Conservation (phyloP, 1,284 basidiomycete species). For the Schizophyllum commune region DNA sequence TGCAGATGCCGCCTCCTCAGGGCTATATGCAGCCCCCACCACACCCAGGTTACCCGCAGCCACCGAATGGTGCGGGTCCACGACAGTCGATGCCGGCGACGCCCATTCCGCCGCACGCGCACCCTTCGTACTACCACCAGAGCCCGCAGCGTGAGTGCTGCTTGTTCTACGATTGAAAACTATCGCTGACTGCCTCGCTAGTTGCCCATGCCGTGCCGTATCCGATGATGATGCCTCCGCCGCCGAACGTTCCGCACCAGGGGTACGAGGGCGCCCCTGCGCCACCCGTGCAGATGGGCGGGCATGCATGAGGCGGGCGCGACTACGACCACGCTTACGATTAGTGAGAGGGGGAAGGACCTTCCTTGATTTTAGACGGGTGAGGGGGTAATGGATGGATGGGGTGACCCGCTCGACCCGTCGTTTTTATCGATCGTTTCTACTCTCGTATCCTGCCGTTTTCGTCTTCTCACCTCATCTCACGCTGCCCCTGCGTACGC, state of each 20-base stretch:
- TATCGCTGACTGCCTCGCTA: conserved; percentile 26
- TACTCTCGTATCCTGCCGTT: background rate
- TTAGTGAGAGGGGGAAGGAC: background rate
- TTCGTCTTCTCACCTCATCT: background rate
- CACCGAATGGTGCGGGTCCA: conserved; percentile 64
- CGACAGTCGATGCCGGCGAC: conserved; percentile 81
- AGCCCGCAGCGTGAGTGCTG: conserved; percentile 68
- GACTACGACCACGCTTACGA: background rate
- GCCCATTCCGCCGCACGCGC: conserved; percentile 74
- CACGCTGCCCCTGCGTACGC: no score
- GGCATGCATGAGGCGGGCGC: conserved; percentile 40
- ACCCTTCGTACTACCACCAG: conserved; percentile 72
- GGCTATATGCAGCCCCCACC: conserved; percentile 50
- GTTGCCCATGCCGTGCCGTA: conserved; percentile 79
- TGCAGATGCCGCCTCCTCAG: conserved; percentile 76
- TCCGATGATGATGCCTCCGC: conserved; percentile 82
- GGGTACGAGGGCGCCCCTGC: conserved; percentile 64
- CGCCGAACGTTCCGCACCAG: conserved; percentile 40
- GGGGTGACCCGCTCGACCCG: no score
- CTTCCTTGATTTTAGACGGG: background rate
- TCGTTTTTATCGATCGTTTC: no score
- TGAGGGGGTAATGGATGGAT: background rate
- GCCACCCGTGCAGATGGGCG: conserved; percentile 68
- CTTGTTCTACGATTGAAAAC: conserved; percentile 19
- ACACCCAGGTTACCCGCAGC: conserved; percentile 20